Base-by-base conservation (phyloP, 2,329 filamentous ascomycete genomes). In the Fusarium sp. region DNA sequence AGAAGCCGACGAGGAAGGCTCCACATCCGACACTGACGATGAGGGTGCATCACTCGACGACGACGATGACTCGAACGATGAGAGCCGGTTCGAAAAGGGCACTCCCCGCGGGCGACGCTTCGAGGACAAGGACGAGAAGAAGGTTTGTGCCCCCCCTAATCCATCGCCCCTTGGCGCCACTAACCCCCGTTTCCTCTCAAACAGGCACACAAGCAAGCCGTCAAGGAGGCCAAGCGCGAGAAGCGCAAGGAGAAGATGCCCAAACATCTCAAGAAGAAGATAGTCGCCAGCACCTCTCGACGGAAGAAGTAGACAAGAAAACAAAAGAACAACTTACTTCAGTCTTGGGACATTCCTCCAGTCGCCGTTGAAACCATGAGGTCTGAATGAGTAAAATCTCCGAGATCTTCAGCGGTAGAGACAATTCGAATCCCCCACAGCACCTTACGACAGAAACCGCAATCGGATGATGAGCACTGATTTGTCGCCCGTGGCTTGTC, bases 221-320 rank as follows among this genome's bases (percentile, higher is more conserved):
- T 98, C 76, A 99, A 98, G 85, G 96, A 98, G 80, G 96, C 95
- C 79, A 98, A 98, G 86, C 92, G 95, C 39, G 95, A 98, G 83
- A 95, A 97, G 86, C 88, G 97, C 70, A 94, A 96, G 83, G 93
- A 94, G 5, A 99, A 99, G 87, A 97, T 99, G 85, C 96, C 97
- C 0, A 99, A 99, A 85, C 92, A 97, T 81, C 76, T 98, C 37
- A 99, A 99, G 89, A 98, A 98, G 87, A 94, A 93, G 81, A 84
- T 97, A 67, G 90, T 97, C 30, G 89, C 88, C 66, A 86, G 87
- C 72, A 87, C 88, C 18, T 87, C 90, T 66, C 86, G 90, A 76
- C 90, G 89, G 79, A 93, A 93, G 85, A 92, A 89, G 81, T 89
- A 86, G 79, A 81, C 59, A 9, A 66, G 20, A 59, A 35, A 35